Evolutionary conservation across 2,329 filamentous ascomycete species (phyloP), one percentile per base, ranked within the genome.

Genomic region (Talaromyces rugulosus): DNA sequence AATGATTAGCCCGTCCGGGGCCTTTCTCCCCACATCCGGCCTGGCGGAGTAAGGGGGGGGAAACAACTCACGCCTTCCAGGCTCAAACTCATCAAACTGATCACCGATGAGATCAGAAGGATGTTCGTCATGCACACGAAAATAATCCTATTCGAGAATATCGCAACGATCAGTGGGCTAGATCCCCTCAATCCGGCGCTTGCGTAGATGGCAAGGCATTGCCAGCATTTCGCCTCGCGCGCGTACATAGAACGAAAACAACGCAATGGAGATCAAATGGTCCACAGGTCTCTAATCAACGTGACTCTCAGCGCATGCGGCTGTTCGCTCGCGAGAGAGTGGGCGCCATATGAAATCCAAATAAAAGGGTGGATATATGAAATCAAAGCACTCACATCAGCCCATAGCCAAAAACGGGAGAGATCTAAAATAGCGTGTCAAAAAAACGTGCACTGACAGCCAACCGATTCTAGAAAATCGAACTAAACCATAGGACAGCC

Each of bases 121-220:
- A 87, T 83, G 66, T 87, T 87, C 58, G 84, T 87, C 74, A 87
- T 75, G 61, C 81, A 82, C 50, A 87, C 80, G 64, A 87, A 87
- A 60, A 86, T 76, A 59, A 87, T 75, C 83, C 77, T 80, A 66
- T 28, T 47, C 27, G 28, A 28, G 12, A 23, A 36, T 16, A 47
- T 60, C 51, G 33, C 18, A 34, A 61, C 31, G n/a, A 40, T 44
- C 56, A 54, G 52, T 54, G 40, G 23, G n/a, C 34, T 30, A 30
- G 36, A 54, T 53, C 50, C 11, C 23, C 16, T 18, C 47, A 40
- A 30, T 40, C 36, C 30, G 40, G 51, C 56, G 56, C 36, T 55
- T 56, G 60, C 16, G 5, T 55, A n/a, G 28, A 52, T 23, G 30
- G 40, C 36, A 60, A 42, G 51, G 52, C 52, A 56, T 23, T n/a